Evolutionary conservation across 805 yeast genomes (phyloP), one percentile per base, ranked within the genome.

Genomic region (Teunomyces panamensis): DNA sequence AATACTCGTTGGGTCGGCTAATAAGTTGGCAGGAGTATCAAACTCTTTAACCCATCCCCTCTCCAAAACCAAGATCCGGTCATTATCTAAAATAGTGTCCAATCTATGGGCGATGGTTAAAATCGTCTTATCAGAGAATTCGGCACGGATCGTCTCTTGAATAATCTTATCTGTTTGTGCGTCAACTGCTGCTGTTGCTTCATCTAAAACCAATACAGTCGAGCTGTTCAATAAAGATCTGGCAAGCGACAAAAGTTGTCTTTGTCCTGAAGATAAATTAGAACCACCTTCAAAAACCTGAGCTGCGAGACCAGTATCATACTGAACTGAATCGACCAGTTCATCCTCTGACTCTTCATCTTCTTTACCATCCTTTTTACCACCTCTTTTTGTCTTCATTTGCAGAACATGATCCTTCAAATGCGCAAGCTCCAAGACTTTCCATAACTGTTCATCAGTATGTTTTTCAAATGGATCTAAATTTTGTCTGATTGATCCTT

Each of bases 171-270:
- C 67, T 1, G 67, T 62, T 43, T 62, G 64, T 2, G 60, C 59
- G 43, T 62, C 67, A 42, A 43, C 75, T 56, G 78, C 73, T 4
- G 70, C 72, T 3, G 66, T 62, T 9, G 66, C 66, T 36, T 62
- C 66, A 44, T 62, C 66, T 24, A 62, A 49, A 46, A 62, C 46
- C 51, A 51, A 46, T 7, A 53, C 49, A 34, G 49, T 54, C n/a
- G 57, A 50, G 6, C 45, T 42, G 35, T 55, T 58, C 29, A 62
- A 44, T 5, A 62, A 48, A 3, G 66, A 62, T 26, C 66, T 50
- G 1, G 64, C 64, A 29, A 62, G 54, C 20, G 60, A 58, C 46
- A 62, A 49, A 17, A 62, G 45, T 37, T 62, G 66, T 8, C 54
- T 52, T 39, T 62, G 64, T 1, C 66, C 66, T 3, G 56, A 54